Evolutionary conservation across 2,329 filamentous ascomycete species (phyloP), one percentile per base, ranked within the genome.

Genomic region (Verticillium klebahnii): DNA sequence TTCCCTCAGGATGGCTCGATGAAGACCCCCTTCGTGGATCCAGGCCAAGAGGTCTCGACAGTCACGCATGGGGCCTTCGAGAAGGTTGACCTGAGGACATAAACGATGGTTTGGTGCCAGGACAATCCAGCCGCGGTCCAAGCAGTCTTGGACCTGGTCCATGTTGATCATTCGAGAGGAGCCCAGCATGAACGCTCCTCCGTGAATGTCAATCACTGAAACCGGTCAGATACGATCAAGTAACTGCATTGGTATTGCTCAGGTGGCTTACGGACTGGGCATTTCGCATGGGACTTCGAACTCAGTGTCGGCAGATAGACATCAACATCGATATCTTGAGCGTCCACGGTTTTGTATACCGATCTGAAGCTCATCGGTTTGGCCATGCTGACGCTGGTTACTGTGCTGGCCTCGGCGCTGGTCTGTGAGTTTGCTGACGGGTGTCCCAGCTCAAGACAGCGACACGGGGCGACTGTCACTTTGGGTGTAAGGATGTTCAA

Each of bases 181-280:
- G 11, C 75, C 75, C 31, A 78, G 73, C 73, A 78, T 77, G 66
- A 78, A 78, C 25, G 74, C 76, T n/a, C 76, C 76, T 55, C 76
- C 77, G 67, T 79, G 77, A 58, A 79, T 77, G 60, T 75, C 68
- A 63, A 78, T 78, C 55, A 77, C 76, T 75, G 15, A 34, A n/a
- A n/a, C 58, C n/a, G 19, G 37, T 52, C 52, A 23, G 34, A 57
- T 15, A 4, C 5, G n/a, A 31, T 4, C 7, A 17, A 55, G 25
- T 39, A 50, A 60, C 31, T 31, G 19, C 19, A 19, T 2, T 9
- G 45, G 19, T 12, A 6, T 25, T 5, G 14, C 19, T 12, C 12
- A 15, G n/a, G 8, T 5, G 4, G 32, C 59, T 59, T 34, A 58
- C 54, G 2, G 56, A 59, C 31, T 60, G 56, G 56, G 12, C 56